These are phyloP conservation scores for Pugionium dolabratum DNA, from an alignment of 345 rosid species.

Conservation along the genomic window DNA sequence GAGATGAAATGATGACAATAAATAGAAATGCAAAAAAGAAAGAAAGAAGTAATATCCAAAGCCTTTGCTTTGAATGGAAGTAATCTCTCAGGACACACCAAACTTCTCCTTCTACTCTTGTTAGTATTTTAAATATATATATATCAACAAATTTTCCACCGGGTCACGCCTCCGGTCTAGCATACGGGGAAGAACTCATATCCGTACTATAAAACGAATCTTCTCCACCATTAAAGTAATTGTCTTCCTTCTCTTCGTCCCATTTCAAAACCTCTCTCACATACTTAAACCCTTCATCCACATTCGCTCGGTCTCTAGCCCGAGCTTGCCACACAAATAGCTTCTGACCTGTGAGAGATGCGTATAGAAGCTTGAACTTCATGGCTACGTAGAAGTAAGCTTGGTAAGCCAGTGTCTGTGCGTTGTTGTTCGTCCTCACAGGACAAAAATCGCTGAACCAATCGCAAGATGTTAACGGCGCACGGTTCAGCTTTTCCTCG, in stretches of 20 bases:
- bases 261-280: constrained; percentile 92
- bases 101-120: constrained; percentile 12
- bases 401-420: constrained; percentile 79
- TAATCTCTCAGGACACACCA: constrained; percentile 39
- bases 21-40: constrained; percentile 19
- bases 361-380: constrained; percentile 93
- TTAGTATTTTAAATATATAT: constrained; percentile 2
- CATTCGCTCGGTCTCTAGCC: constrained; percentile 72
- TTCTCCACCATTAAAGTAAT: constrained; percentile 68
- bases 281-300: constrained; percentile 87
- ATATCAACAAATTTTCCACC: constrained; percentile 25
- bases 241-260: constrained; percentile 92
- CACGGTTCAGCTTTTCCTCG: constrained; percentile 74
- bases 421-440: constrained; percentile 58
- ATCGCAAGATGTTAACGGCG: constrained; percentile 67
- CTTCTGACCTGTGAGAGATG: constrained; percentile 69
- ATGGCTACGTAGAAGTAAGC: constrained; percentile 89
- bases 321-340: constrained; percentile 91
- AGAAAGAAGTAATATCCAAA: not conserved
- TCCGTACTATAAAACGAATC: constrained; percentile 95
- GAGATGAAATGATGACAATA: constrained; percentile 38
- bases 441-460: constrained; percentile 94
- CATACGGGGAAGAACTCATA: constrained; percentile 77
- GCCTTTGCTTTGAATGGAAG: constrained; percentile 41
- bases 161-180: constrained; percentile 33